Conservation (phyloP, 2,329 filamentous ascomycete species). For the Venturia effusa region DNA sequence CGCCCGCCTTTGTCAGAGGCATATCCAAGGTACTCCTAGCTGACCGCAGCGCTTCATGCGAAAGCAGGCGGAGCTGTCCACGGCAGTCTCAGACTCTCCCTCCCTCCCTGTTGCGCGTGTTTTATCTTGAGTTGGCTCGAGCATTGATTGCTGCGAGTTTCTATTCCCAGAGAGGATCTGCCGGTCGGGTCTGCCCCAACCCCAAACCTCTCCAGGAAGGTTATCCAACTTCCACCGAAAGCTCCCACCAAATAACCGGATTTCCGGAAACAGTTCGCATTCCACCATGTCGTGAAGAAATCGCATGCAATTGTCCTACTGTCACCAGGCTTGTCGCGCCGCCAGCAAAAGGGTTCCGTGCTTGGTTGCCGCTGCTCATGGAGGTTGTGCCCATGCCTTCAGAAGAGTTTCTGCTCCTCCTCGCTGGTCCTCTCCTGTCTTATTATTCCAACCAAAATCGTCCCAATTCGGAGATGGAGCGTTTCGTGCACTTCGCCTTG, state of each 20-base stretch:
- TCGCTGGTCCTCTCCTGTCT: not conserved
- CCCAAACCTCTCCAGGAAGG: not conserved
- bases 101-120: not conserved
- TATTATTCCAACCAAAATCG: not conserved
- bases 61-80: too few relatives aligned
- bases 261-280: not conserved
- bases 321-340: not conserved
- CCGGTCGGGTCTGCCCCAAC: too few relatives aligned
- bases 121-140: not conserved
- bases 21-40: too few relatives aligned
- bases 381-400: constrained; percentile 5
- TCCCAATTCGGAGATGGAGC: constrained; percentile 4
- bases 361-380: constrained; percentile 12
- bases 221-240: too few relatives aligned
- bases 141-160: not conserved
- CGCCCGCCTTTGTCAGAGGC: not conserved
- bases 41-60: not conserved
- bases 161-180: too few relatives aligned
- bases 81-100: too few relatives aligned
- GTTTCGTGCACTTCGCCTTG: constrained; percentile 4
- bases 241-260: not conserved
- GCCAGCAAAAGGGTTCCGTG: not conserved
- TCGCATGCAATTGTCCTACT: not conserved
- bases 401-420: constrained; percentile 2
- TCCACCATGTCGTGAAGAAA: not conserved